phyloP scores from a whole-genome alignment of 2,329 filamentous ascomycete species.

The Tolypocladium endophyticum region DNA sequence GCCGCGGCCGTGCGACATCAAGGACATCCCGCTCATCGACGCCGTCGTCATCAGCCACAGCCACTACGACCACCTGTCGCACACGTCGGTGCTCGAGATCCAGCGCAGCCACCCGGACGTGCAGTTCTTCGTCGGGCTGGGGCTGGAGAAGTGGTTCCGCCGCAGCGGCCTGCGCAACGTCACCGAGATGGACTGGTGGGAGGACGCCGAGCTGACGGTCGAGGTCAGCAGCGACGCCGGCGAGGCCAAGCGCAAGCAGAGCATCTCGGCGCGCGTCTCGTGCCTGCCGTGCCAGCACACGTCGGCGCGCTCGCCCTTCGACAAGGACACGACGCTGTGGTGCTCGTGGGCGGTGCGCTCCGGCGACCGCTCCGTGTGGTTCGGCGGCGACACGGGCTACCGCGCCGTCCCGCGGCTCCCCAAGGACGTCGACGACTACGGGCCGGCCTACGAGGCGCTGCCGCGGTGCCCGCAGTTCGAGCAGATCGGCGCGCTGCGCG shows the following conservation, averaged over 20 bases:
- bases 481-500: constrained; percentile 68
- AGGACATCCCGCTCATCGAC: constrained; percentile 68
- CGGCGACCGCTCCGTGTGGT: constrained; percentile 70
- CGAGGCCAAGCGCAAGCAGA: neutral
- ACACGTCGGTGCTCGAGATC: constrained; percentile 63
- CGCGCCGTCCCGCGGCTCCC: constrained; percentile 60
- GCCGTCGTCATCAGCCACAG: constrained; percentile 77
- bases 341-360: constrained; percentile 73
- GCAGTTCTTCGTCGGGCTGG: constrained; percentile 81
- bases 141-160: constrained; percentile 74
- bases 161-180: constrained; percentile 60
- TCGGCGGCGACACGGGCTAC: constrained; percentile 87
- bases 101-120: constrained; percentile 61
- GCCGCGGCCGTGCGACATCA: constrained; percentile 61
- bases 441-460: constrained; percentile 50
- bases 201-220: constrained; percentile 64
- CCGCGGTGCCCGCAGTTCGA: constrained; percentile 77
- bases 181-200: constrained; percentile 94
- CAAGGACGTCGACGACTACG: constrained; percentile 58
- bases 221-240: constrained; percentile 14
- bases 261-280: constrained; percentile 60
- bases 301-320: constrained; percentile 56
- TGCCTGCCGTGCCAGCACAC: constrained; percentile 82
- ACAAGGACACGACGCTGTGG: constrained; percentile 74
- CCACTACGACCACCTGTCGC: constrained; percentile 87